Percentiles rank a stretch among this genome's conserved stretches.
phyloP scores from a whole-genome alignment of 768 basidiomycete species.

The Crepidotus variabilis region DNA sequence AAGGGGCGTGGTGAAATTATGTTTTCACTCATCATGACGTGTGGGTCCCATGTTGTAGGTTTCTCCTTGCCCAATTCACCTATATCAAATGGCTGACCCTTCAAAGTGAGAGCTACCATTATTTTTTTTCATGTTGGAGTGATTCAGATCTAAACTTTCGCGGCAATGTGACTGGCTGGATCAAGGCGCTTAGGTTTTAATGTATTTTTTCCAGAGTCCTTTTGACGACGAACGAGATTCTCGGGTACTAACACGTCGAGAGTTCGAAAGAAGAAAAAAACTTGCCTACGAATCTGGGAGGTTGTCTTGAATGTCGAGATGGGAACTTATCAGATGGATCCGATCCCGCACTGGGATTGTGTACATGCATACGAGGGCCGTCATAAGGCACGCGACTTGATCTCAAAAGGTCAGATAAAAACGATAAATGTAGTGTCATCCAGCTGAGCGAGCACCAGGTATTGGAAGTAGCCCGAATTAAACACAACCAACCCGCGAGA shows the following conservation, averaged over 20 bases:
- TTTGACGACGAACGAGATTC: neutral
- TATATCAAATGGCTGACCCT: neutral
- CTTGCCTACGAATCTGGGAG: no score
- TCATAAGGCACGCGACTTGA: neutral
- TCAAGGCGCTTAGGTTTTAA: neutral
- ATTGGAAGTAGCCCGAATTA: neutral
- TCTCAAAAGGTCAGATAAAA: neutral
- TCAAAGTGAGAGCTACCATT: no score
- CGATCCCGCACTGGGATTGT: neutral
- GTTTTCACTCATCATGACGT: neutral
- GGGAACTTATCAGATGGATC: neutral
- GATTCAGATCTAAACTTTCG: neutral
- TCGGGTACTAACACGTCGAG: neutral
- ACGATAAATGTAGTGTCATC: neutral
- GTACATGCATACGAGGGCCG: neutral
- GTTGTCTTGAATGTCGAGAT: neutral
- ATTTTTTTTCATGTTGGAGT: neutral
- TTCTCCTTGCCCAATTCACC: neutral
- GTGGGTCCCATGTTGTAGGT: neutral
- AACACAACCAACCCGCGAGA: constrained; percentile 12
- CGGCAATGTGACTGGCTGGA: neutral
- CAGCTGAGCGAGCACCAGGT: neutral
- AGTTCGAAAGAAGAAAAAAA: no score
- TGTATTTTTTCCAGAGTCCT: neutral
- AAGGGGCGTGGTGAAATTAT: neutral